Conservation (phyloP, 2,329 filamentous ascomycete species). For the Apiospora arundinis region DNA sequence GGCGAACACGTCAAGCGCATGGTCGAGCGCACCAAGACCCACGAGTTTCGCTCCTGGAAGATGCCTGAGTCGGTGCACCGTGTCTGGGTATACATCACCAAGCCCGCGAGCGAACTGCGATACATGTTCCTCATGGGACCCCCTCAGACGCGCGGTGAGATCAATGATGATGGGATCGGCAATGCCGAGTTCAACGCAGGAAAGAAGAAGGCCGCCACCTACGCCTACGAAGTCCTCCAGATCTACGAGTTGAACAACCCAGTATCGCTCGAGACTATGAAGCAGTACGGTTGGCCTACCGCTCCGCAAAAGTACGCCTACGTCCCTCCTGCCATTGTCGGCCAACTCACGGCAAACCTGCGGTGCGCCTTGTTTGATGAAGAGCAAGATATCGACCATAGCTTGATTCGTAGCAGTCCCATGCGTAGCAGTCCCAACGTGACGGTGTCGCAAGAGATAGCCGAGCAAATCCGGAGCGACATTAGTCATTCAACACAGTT, state of each 20-base stretch:
- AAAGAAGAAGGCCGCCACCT: slow-evolving; percentile 43
- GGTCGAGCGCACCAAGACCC: slow-evolving; percentile 54
- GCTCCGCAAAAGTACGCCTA: slow-evolving; percentile 59
- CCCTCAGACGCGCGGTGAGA: slow-evolving; percentile 54
- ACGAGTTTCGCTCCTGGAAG: slow-evolving; percentile 62
- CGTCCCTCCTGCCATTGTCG: slow-evolving; percentile 62
- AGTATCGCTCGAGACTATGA: slow-evolving; percentile 57
- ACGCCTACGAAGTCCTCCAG: slow-evolving; percentile 60
- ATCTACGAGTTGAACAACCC: slow-evolving; percentile 70
- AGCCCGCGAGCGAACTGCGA: slow-evolving; percentile 53
- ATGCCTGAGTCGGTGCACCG: slow-evolving; percentile 61
- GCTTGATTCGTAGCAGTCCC: slow-evolving; percentile 26
- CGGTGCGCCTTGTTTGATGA: slow-evolving; percentile 46
- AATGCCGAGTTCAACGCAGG: slow-evolving; percentile 59
- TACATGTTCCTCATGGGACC: slow-evolving; percentile 65
- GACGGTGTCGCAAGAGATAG: slow-evolving; percentile 59
- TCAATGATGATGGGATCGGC: slow-evolving; percentile 53
- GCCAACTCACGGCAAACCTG: slow-evolving; percentile 64
- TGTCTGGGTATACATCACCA: slow-evolving; percentile 67
- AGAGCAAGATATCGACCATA: slow-evolving; percentile 12
- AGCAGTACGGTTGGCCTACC: slow-evolving; percentile 58
- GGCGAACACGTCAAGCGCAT: slow-evolving; percentile 61
- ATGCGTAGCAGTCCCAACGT: slow-evolving; percentile 28
- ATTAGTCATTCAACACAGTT: slow-evolving; percentile 47
- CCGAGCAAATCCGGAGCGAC: slow-evolving; percentile 57